Evolutionary conservation across 2,329 filamentous ascomycete species (phyloP).

Genomic region (Aspergillus eucalypticola): DNA sequence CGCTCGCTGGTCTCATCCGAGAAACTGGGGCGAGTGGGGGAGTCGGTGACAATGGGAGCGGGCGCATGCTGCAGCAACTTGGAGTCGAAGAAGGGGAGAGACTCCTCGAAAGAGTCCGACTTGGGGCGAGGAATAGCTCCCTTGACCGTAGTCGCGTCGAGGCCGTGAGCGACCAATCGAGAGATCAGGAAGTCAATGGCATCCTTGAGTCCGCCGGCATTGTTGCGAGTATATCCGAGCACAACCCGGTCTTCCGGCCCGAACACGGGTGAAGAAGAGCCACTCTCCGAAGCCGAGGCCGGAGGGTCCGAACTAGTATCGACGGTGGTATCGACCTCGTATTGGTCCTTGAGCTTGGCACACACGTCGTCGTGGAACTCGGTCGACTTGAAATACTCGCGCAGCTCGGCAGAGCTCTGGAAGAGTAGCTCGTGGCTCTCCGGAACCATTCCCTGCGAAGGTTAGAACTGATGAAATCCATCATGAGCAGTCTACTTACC

Average conservation of each 20-base stretch:
- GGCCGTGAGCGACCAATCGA: slow-evolving; percentile 79
- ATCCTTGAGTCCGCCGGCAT: slow-evolving; percentile 90
- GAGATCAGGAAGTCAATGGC: slow-evolving; percentile 92
- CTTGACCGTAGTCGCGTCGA: slow-evolving; percentile 85
- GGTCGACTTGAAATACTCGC: slow-evolving; percentile 76
- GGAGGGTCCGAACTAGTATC: slow-evolving; percentile 49
- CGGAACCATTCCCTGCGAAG: slow-evolving; percentile 81
- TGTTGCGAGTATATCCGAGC: slow-evolving; percentile 92
- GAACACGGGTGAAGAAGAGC: slow-evolving; percentile 47
- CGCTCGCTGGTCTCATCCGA: slow-evolving; percentile 78
- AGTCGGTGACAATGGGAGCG: slow-evolving; percentile 76
- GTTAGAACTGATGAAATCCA: background rate
- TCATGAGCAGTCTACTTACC: slow-evolving; percentile 46
- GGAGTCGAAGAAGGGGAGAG: slow-evolving; percentile 93
- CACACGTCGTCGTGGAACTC: slow-evolving; percentile 80
- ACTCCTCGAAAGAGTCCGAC: slow-evolving; percentile 97
- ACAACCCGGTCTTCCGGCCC: slow-evolving; percentile 58
- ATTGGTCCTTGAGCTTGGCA: slow-evolving; percentile 82
- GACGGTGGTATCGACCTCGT: slow-evolving; percentile 83
- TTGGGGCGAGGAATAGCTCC: slow-evolving; percentile 97
- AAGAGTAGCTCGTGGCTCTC: slow-evolving; percentile 92
- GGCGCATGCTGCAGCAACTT: slow-evolving; percentile 94
- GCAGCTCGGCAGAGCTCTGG: slow-evolving; percentile 71
- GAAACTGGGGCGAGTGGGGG: slow-evolving; percentile 82
- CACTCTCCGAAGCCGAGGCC: slow-evolving; percentile 29